Conservation (phyloP, 2,329 filamentous ascomycete genomes). For the Zymoseptoria brevis region DNA sequence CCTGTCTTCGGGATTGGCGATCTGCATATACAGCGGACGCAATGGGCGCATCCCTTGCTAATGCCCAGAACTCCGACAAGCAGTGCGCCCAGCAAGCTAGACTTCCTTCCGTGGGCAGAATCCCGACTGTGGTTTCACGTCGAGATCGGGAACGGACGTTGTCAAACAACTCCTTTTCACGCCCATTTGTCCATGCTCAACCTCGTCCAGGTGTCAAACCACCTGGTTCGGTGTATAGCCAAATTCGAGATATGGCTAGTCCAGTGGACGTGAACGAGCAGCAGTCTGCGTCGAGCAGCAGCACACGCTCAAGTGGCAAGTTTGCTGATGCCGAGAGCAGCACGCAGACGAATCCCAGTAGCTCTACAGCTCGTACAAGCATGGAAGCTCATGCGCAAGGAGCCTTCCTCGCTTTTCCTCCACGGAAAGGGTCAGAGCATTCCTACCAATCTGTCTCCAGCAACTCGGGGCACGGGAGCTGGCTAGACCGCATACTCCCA, state of each 20-base stretch:
- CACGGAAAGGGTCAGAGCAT: constrained; percentile 62
- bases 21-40: not conserved
- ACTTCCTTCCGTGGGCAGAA: constrained; percentile 73
- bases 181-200: constrained; percentile 57
- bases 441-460: constrained; percentile 48
- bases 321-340: constrained; percentile 16
- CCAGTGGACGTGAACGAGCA: constrained; percentile 22
- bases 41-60: not conserved
- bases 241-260: constrained; percentile 29
- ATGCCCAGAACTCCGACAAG: constrained; percentile 20
- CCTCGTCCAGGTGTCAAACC: constrained; percentile 27
- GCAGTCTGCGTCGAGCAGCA: constrained; percentile 23
- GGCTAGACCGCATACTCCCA: constrained; percentile 14
- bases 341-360: constrained; percentile 14
- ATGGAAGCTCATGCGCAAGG: constrained; percentile 12
- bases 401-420: constrained; percentile 69
- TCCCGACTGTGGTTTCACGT: constrained; percentile 70
- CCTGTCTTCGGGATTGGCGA: not conserved
- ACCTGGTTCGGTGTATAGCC: constrained; percentile 22
- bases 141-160: constrained; percentile 55
- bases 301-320: constrained; percentile 19
- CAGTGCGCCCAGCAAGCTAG: constrained; percentile 32
- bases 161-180: constrained; percentile 74
- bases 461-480: constrained; percentile 49
- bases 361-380: constrained; percentile 20